Base-by-base conservation (phyloP, 805 yeast genomes). In the Kodamaea fukazawae region DNA sequence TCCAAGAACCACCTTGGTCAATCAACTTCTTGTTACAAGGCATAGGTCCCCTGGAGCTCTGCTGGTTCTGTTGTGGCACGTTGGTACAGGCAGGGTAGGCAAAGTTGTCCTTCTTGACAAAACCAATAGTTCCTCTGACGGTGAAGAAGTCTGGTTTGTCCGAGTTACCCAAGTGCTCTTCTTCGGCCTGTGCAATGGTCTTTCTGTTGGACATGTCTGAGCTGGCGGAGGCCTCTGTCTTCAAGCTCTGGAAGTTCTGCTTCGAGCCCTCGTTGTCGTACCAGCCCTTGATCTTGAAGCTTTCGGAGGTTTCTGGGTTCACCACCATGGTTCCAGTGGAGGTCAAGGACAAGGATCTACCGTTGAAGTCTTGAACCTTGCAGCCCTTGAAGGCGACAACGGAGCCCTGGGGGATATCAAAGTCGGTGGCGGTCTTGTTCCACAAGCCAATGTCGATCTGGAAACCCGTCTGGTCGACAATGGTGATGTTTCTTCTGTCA, bases 371-470 rank as follows among this genome's bases (percentile, higher is more conserved):
- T 42, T 83, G 80, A 25, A 91, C 86, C 57, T 86, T 83, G 35
- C 86, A 91, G 42, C 95, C 96, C 66, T 91, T 91, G 52, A 90
- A 72, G 1, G 96, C 98, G 29, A 93, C 70, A n/a, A 91, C 89
- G 0, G 93, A 76, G 13, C 91, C 96, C 46, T 72, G 81, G 10
- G 84, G 82, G 26, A 79, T 65, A 44, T 67, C 70, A 55, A 93
- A 93, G 36, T 85, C 88, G 15, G 80, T 61, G 3, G 99, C 98
- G 40, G 79, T 75, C 47, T 83, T 81, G 53, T 90, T 91, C 98
- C 99, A 93, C 47, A 93, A 67, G 1, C 96, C 96, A 36, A 89
- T 78, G 14, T 77, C 73, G 32, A 90, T 78, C 3, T 88, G 81
- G 52, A 75, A 79, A 32, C 82, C 83, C 4, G 95, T 71, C 50